Evolutionary conservation across 192 early-diverging fungal species (phyloP).

Genomic region (Diversispora eburnea): DNA sequence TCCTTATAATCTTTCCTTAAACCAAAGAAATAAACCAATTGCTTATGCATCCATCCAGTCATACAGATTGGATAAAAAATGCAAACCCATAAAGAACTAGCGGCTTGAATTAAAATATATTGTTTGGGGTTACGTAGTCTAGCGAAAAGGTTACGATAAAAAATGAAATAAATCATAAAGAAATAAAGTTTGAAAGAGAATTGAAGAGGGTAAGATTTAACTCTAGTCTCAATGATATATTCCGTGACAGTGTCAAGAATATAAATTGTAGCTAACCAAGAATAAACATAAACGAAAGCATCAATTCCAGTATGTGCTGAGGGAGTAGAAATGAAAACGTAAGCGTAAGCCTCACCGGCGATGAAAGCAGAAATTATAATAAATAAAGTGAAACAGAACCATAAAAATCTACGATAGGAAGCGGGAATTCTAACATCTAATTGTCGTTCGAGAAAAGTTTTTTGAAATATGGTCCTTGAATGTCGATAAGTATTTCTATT

Average conservation of each 20-base stretch:
- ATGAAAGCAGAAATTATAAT: slow-evolving; percentile 64
- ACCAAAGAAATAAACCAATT: slow-evolving; percentile 51
- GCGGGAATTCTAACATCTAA: slow-evolving; percentile 54
- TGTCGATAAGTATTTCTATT: slow-evolving; percentile 47
- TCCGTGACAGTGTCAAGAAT: slow-evolving; percentile 62
- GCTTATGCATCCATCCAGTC: slow-evolving; percentile 52
- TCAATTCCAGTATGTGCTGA: slow-evolving; percentile 56
- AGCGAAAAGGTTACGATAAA: slow-evolving; percentile 75
- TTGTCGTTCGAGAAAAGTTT: slow-evolving; percentile 51
- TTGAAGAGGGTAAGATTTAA: slow-evolving; percentile 64
- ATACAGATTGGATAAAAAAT: slow-evolving; percentile 72
- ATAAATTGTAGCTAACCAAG: slow-evolving; percentile 68
- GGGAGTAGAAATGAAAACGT: slow-evolving; percentile 51
- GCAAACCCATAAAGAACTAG: slow-evolving; percentile 70
- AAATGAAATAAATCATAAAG: slow-evolving; percentile 79
- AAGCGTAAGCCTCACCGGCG: slow-evolving; percentile 67
- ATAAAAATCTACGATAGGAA: slow-evolving; percentile 70
- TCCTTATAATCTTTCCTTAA: slow-evolving; percentile 60
- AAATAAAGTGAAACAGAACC: slow-evolving; percentile 71
- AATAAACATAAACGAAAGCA: slow-evolving; percentile 68
- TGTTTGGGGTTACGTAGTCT: slow-evolving; percentile 65
- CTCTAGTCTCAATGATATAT: slow-evolving; percentile 60
- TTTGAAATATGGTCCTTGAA: slow-evolving; percentile 49
- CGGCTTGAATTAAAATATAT: slow-evolving; percentile 62
- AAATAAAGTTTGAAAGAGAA: slow-evolving; percentile 73